phyloP scores from a whole-genome alignment of 2,329 filamentous ascomycete genomes.

The Fusarium clavum region DNA sequence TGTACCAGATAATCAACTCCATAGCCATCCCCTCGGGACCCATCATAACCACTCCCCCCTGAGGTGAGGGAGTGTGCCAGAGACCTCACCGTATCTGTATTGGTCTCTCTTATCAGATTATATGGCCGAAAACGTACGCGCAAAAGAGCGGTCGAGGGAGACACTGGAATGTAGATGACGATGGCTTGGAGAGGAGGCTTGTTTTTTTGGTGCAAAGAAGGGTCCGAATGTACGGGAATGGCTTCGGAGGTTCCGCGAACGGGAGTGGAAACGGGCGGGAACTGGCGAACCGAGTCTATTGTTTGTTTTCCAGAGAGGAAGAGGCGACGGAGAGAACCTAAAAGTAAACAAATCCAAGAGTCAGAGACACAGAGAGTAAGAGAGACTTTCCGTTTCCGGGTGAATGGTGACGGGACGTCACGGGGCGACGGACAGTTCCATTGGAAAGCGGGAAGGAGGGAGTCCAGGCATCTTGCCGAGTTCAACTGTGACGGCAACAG shows the following conservation, averaged over 20 bases:
- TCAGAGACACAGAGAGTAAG: background rate
- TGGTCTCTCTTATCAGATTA: background rate
- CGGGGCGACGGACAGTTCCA: constrained; percentile 23
- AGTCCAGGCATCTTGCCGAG: background rate
- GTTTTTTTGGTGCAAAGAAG: constrained; percentile 1
- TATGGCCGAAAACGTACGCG: constrained; percentile 22
- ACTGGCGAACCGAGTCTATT: background rate
- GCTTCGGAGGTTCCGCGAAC: constrained; percentile 29
- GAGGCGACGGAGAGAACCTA: background rate
- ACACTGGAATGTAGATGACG: constrained; percentile 36
- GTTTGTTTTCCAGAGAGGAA: background rate
- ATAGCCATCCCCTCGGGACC: constrained; percentile 10
- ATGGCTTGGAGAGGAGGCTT: background rate
- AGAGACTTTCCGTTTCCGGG: constrained; percentile 11
- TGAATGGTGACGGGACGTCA: constrained; percentile 26
- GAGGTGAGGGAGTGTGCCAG: background rate
- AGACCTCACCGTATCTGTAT: background rate
- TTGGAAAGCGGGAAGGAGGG: constrained; percentile 11
- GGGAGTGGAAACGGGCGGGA: constrained; percentile 21
- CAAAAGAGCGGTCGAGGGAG: constrained; percentile 17
- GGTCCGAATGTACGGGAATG: constrained; percentile 7
- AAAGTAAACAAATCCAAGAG: background rate
- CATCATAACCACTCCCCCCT: background rate
- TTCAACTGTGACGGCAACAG: background rate
- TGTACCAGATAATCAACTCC: background rate